Conservation (phyloP, 345 rosid species). For the Ricinus communis region DNA sequence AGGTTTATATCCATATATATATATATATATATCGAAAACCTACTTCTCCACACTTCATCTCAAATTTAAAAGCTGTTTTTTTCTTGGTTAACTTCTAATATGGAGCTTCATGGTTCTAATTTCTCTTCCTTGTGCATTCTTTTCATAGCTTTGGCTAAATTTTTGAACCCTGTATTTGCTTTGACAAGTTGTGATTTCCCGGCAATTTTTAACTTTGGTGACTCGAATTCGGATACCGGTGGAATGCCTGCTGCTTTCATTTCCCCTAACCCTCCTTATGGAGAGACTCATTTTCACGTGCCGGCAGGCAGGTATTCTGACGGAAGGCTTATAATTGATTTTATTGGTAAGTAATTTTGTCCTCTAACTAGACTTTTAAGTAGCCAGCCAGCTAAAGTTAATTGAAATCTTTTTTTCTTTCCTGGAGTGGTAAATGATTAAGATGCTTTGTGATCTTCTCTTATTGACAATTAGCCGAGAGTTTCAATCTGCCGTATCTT, state of each 20-base stretch:
- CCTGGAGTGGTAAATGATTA: no score
- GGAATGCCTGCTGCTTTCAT: constrained; percentile 43
- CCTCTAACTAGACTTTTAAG: no score
- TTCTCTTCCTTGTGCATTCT: background rate
- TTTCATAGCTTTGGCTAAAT: background rate
- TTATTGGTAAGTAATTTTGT: constrained; percentile 32
- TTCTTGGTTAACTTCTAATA: no score
- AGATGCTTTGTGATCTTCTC: no score
- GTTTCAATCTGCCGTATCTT: constrained; percentile 25
- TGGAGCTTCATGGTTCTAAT: background rate
- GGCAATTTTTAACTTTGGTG: constrained; percentile 60
- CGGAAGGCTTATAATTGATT: constrained; percentile 59
- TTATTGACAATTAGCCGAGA: constrained; percentile 33
- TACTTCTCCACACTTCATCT: no score
- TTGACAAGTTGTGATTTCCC: constrained; percentile 32
- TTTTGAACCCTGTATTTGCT: constrained; percentile 5
- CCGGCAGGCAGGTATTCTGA: constrained; percentile 47
- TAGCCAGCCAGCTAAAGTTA: no score
- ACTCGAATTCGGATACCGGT: constrained; percentile 59
- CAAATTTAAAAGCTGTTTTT: no score
- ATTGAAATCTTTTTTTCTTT: no score
- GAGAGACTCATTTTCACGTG: constrained; percentile 35
- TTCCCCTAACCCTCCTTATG: constrained; percentile 35
- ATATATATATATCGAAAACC: no score
- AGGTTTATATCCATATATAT: no score